phyloP scores from a whole-genome alignment of 345 rosid genomes.

The Gossypium turneri region DNA sequence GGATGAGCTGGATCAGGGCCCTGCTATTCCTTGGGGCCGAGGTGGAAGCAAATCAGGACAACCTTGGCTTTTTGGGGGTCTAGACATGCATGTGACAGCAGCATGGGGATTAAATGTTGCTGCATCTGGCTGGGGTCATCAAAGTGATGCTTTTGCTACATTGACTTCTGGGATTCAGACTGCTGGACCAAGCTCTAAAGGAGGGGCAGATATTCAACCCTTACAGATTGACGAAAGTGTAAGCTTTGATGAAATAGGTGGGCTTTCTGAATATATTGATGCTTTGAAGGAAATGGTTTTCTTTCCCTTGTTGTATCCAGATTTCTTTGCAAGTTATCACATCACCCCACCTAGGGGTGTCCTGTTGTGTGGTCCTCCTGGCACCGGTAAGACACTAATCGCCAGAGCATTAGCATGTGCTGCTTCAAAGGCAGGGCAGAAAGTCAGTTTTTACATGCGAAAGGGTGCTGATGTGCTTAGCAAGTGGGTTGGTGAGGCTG shows the following conservation, averaged over 20 bases:
- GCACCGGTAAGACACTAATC: slow-evolving; percentile 97
- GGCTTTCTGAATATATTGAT: slow-evolving; percentile 89
- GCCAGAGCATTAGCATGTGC: slow-evolving; percentile 99
- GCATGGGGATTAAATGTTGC: slow-evolving; percentile 87
- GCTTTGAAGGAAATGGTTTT: slow-evolving; percentile 99
- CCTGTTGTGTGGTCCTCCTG: slow-evolving; percentile 98
- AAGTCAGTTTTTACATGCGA: slow-evolving; percentile 99
- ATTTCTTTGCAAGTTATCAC: slow-evolving; percentile 92
- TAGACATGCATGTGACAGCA: slow-evolving; percentile 80
- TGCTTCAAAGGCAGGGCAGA: slow-evolving; percentile 99
- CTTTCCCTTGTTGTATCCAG: slow-evolving; percentile 96
- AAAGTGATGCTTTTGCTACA: slow-evolving; percentile 71
- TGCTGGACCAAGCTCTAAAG: slow-evolving; percentile 99
- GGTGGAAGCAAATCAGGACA: slow-evolving; percentile 93
- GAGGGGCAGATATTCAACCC: slow-evolving; percentile 99
- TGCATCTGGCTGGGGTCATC: slow-evolving; percentile 99
- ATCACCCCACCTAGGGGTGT: slow-evolving; percentile 98
- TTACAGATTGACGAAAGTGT: slow-evolving; percentile 91
- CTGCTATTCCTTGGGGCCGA: slow-evolving; percentile 89
- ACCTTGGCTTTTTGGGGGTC: slow-evolving; percentile 97
- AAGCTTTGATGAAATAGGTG: slow-evolving; percentile 96
- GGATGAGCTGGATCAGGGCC: slow-evolving; percentile 99
- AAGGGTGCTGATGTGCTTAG: slow-evolving; percentile 99
- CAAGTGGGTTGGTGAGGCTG: slow-evolving; percentile 99
- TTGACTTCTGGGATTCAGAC: slow-evolving; percentile 90